Base-by-base conservation (phyloP, 192 early-diverging fungal species). In the Gorgonomyces haynaldii region DNA sequence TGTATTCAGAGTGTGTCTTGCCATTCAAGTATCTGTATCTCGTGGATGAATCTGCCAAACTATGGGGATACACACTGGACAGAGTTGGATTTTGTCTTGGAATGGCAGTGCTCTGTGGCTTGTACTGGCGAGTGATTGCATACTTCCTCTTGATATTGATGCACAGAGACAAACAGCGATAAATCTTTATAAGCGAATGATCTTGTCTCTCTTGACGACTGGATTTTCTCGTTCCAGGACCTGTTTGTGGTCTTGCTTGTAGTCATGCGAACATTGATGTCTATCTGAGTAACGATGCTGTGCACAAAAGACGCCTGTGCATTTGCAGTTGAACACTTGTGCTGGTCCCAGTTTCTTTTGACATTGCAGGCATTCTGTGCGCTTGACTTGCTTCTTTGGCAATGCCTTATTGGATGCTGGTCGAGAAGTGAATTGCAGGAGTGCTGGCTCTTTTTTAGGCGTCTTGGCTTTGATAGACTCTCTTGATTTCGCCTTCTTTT, bases 281-380 rank as follows among this genome's bases (percentile, higher is more conserved):
- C 64, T 47, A 45, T 78, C 75, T 9, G 72, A 65, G 45, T 72
- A 76, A 32, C 75, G 54, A 56, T 78, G 75, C 2, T 49, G 47
- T 0, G 68, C 60, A 45, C 75, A 78, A 44, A 70, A 77, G 23
- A 52, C 34, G 38, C 64, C 23, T 59, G 41, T 54, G 58, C 75
- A 78, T 35, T 65, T 60, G 54, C 75, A 78, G 35, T 65, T 74
- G 47, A 75, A 78, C 2, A 57, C 54, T 5, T 65, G 62, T 5
- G 70, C 57, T 13, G 58, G 57, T 8, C 68, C 63, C 20, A 78
- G 34, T 41, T 76, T 76, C 43, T 76, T 76, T 21, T 60, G 61
- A 52, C 74, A 77, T 30, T 22, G 27, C 10, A 16, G 38, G 57
- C 74, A 72, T 4, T 47, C 12, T 15, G 15, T 25, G 43, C 65